phyloP scores from a whole-genome alignment of 495 filamentous ascomycete genomes.

The Neurospora sp. region DNA sequence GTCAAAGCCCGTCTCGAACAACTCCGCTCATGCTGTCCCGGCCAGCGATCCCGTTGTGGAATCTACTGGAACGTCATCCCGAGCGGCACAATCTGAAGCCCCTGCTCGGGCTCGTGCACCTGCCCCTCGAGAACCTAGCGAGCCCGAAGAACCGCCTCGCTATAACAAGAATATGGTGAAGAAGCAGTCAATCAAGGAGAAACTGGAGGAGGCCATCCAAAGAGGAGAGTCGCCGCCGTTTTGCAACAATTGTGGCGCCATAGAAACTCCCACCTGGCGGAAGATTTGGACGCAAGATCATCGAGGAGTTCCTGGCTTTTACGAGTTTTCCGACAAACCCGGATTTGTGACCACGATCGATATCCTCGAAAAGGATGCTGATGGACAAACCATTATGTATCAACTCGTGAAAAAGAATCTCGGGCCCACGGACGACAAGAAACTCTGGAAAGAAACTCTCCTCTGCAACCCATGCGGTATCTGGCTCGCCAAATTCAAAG shows the following conservation, averaged over 20 bases:
- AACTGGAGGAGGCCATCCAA: constrained; percentile 54
- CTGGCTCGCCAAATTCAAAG: constrained; percentile 81
- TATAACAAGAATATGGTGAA: constrained; percentile 44
- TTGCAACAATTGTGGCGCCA: constrained; percentile 86
- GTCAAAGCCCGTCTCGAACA: constrained; percentile 11
- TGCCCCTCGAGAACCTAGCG: constrained; percentile 12
- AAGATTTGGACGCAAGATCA: constrained; percentile 70
- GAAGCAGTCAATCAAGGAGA: constrained; percentile 52
- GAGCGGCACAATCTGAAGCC: constrained; percentile 15
- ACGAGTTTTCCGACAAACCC: constrained; percentile 57
- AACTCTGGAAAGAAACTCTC: constrained; percentile 55
- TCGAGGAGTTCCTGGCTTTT: constrained; percentile 48
- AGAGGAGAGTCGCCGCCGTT: constrained; percentile 71
- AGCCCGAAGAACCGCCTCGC: constrained; percentile 11
- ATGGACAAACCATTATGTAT: constrained; percentile 50
- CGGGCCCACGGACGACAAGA: constrained; percentile 44
- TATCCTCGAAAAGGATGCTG: constrained; percentile 48
- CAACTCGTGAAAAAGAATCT: constrained; percentile 72
- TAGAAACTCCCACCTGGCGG: constrained; percentile 92
- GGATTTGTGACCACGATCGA: constrained; percentile 55
- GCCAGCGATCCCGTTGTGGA: constrained; percentile 16
- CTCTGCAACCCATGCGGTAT: constrained; percentile 96
- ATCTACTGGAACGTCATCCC: constrained; percentile 7
- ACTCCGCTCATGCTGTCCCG: constrained; percentile 1
- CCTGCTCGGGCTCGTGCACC: constrained; percentile 18